Evolutionary conservation across 2,329 filamentous ascomycete species (phyloP).

Genomic region (Pseudocercospora vitis): DNA sequence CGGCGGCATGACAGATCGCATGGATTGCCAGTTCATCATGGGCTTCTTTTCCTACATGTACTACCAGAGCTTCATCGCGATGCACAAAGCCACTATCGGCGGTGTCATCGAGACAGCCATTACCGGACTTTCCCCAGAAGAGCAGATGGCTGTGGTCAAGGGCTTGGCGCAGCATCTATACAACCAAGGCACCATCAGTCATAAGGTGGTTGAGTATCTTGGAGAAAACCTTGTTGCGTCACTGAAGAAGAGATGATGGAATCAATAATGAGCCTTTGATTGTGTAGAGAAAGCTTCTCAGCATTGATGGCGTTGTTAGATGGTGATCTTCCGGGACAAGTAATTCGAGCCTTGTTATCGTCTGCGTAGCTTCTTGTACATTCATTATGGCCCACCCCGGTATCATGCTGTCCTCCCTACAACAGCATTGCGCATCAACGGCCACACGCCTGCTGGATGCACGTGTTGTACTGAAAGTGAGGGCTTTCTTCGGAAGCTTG

Average conservation of each 20-base stretch:
- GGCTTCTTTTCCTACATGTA: conserved; percentile 98
- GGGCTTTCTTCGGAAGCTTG: not conserved
- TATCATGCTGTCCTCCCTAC: not conserved
- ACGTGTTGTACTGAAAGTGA: not conserved
- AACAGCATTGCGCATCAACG: not conserved
- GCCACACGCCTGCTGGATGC: not conserved
- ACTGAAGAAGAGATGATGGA: conserved; percentile 18
- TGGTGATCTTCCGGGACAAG: not conserved
- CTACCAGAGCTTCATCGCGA: conserved; percentile 90
- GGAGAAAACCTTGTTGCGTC: conserved; percentile 31
- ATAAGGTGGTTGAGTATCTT: conserved; percentile 49
- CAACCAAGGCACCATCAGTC: conserved; percentile 60
- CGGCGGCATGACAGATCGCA: conserved; percentile 95
- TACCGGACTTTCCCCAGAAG: conserved; percentile 79
- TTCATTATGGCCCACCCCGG: no score
- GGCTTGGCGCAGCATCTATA: conserved; percentile 63
- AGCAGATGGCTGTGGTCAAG: conserved; percentile 78
- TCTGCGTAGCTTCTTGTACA: conserved; percentile 3
- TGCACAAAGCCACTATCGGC: conserved; percentile 81
- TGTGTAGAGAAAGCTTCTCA: not conserved
- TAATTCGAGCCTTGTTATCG: no score
- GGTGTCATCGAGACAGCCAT: conserved; percentile 89
- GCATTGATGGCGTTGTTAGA: conserved; percentile 4
- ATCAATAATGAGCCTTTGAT: not conserved
- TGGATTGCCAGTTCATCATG: conserved; percentile 99